Base-by-base conservation (phyloP, 2,329 filamentous ascomycete genomes). In the Colletotrichum sp. region DNA sequence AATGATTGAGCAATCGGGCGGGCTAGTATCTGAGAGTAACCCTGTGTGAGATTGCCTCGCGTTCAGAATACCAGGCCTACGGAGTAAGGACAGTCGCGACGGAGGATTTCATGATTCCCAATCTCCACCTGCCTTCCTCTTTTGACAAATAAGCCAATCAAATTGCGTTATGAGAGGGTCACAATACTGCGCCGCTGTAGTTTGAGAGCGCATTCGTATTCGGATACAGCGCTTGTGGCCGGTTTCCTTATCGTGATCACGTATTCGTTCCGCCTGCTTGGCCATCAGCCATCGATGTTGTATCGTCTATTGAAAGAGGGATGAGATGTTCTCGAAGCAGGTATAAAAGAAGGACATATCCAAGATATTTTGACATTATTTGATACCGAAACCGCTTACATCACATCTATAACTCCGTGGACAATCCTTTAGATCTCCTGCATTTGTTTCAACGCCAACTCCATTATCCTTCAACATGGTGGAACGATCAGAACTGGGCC, bases 201-300 rank as follows among this genome's bases (percentile, higher is more conserved):
- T 34, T 18, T 9, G 7, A 27, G 6, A n/a, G 33, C 71, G 71
- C 55, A 62, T 73, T 71, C 71, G 71, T 73, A 70, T 71, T 73
- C 71, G 67, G 71, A 24, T 66, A 38, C 27, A 21, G 18, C 9
- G 2, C 3, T 47, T 6, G 2, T 66, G 0, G 27, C 16, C 12
- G 12, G 4, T 21, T 62, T 18, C 2, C n/a, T 15, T n/a, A 31
- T 36, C 54, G 18, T 55, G 47, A 57, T 66, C 71, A 33, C 67
- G 67, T 73, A 70, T 73, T 73, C 71, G 71, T 66, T 65, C 36
- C 29, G 5, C 12, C 4, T 15, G 1, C n/a, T 18, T 55, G 5
- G 24, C 21, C 18, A 2, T n/a, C 24, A 18, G 2, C 16, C 43
- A 51, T 57, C 15, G 24, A 57, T 27, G 21, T 18, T 47, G 3